Evolutionary conservation across 345 rosid genomes (phyloP), one percentile per base, ranked within the genome.

Genomic region (Salix koriyanagi): DNA sequence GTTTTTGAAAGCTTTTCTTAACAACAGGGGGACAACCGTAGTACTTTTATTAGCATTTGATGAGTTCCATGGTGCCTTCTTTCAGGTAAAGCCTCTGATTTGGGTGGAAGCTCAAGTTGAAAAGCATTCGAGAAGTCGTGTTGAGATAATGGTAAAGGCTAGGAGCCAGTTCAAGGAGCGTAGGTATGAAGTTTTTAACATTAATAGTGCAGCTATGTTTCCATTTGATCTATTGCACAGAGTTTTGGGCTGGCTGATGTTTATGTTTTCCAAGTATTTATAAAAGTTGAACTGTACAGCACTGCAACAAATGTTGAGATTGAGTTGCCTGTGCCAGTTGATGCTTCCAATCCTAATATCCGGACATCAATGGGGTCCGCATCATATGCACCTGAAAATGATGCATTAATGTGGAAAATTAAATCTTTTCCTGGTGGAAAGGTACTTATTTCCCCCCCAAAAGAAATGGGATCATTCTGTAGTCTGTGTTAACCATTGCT

Each of bases 61-160:
- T n/a, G 19, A 48, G 70, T 70, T 67, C 23, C 60, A 48, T 39
- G 30, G 6, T 67, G 39, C 13, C 16, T 66, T 60, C 2, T 78
- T 76, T 83, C 77, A 94, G 98, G 98, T 94, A 32, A 94, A 92
- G 82, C 97, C 98, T 75, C 90, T 94, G 21, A 87, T 94, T 69
- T 94, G 98, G 98, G 98, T 94, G 83, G 98, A 94, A 86, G 94
- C 93, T 74, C 94, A 90, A 80, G 90, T 94, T 74, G 98, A 94
- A 82, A 92, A 83, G 74, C 98, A 94, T 83, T 94, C 98, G 9
- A 92, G 92, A 92, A 92, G 97, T 79, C 94, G 98, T 70, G 82
- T 94, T 67, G 98, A 92, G 83, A 88, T 94, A 61, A 89, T 88
- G 86, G 94, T 94, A 70, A 94, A 94, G 80, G 98, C 97, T 73